Percentiles rank a stretch among this genome's conserved stretches.
These are phyloP conservation scores for Phallus indusiatus DNA, from an alignment of 768 basidiomycete genomes.

Conservation along the genomic window DNA sequence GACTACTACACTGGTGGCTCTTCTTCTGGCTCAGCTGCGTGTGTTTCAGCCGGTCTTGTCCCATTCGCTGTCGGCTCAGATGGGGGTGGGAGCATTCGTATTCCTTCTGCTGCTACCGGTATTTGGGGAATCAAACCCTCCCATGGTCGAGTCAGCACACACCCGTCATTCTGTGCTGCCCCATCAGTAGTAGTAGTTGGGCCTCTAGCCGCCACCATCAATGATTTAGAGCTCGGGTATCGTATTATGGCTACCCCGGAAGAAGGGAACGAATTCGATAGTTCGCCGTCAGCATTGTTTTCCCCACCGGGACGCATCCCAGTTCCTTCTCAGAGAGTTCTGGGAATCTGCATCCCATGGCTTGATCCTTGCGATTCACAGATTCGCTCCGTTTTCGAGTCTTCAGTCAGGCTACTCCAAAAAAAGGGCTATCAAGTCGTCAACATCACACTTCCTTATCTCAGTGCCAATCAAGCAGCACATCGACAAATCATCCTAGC, in stretches of 20 bases:
- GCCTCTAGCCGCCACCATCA: not conserved
- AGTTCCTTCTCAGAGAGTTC: not conserved
- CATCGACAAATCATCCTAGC: not conserved
- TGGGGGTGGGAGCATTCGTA: not conserved
- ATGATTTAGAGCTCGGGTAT: not conserved
- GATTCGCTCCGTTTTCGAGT: not conserved
- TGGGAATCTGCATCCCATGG: not conserved
- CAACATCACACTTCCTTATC: not conserved
- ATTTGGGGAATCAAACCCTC: not conserved
- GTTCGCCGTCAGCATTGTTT: not conserved
- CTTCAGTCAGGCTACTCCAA: not conserved
- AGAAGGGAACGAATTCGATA: not conserved
- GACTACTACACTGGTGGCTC: not conserved
- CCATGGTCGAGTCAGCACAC: not conserved
- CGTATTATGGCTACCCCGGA: not conserved
- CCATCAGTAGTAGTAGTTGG: not conserved
- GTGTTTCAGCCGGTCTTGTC: not conserved
- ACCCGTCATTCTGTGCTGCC: not conserved
- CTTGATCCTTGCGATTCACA: not conserved
- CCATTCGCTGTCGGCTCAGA: not conserved
- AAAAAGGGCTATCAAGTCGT: not conserved
- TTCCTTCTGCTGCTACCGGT: not conserved
- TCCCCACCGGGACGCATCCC: not conserved
- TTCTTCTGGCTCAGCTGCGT: not conserved
- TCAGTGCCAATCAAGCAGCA: not conserved